These are phyloP conservation scores for Astraeus odoratus DNA, from an alignment of 768 basidiomycete genomes.

Conservation along the genomic window DNA sequence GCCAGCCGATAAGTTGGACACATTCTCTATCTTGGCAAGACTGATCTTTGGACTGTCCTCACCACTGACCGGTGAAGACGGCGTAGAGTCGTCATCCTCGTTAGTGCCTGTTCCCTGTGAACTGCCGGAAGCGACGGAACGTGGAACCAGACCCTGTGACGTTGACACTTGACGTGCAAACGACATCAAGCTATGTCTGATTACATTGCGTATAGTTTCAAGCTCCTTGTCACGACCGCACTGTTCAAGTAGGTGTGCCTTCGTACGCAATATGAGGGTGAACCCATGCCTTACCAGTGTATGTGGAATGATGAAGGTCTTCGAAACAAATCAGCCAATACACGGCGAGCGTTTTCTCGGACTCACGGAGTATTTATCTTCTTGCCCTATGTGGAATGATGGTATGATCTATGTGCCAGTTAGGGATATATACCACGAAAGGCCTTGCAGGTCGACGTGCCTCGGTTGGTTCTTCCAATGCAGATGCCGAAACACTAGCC, in stretches of 20 bases:
- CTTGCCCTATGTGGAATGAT: constrained; percentile 54
- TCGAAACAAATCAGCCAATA: neutral
- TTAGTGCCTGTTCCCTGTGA: constrained; percentile 21
- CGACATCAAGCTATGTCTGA: constrained; percentile 42
- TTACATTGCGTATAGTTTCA: constrained; percentile 60
- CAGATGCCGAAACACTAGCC: constrained; percentile 44
- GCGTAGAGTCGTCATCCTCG: constrained; percentile 30
- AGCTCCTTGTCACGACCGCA: constrained; percentile 70
- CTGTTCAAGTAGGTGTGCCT: constrained; percentile 21
- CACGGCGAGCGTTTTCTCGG: neutral
- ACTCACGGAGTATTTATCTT: constrained; percentile 59
- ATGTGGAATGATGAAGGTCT: constrained; percentile 69
- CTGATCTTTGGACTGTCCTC: constrained; percentile 2
- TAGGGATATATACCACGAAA: constrained; percentile 3
- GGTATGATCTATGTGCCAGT: constrained; percentile 49
- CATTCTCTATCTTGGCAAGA: constrained; percentile 5
- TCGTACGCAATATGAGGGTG: neutral
- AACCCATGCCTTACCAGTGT: constrained; percentile 42
- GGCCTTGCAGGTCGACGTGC: constrained; percentile 23
- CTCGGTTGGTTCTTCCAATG: constrained; percentile 51
- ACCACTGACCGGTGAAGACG: constrained; percentile 27
- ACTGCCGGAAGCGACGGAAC: neutral
- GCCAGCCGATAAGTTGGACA: neutral
- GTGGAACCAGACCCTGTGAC: constrained; percentile 28
- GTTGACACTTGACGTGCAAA: constrained; percentile 50